phyloP scores from a whole-genome alignment of 2,329 filamentous ascomycete genomes.

The Passalora sequoiae region DNA sequence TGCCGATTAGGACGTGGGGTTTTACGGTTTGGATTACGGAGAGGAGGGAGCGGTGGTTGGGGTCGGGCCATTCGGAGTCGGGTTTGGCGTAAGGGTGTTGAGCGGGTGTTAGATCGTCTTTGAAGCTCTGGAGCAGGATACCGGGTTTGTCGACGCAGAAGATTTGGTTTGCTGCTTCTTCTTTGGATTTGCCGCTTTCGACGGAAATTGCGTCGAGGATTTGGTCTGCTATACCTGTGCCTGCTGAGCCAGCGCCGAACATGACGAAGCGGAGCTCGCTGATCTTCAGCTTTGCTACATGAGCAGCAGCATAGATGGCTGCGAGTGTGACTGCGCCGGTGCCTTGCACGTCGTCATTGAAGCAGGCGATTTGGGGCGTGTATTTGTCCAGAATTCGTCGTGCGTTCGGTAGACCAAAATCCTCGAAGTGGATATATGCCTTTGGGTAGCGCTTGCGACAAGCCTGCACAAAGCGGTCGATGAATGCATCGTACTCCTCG shows the following conservation, averaged over 20 bases:
- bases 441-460: slow-evolving; percentile 67
- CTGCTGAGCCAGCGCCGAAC: slow-evolving; percentile 77
- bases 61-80: slow-evolving; percentile 58
- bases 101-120: slow-evolving; percentile 57
- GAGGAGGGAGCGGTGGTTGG: slow-evolving; percentile 55
- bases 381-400: slow-evolving; percentile 72
- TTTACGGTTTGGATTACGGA: slow-evolving; percentile 65
- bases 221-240: slow-evolving; percentile 81
- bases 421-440: slow-evolving; percentile 82
- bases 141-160: slow-evolving; percentile 75
- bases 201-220: slow-evolving; percentile 72
- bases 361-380: slow-evolving; percentile 68
- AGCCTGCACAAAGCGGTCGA: slow-evolving; percentile 60
- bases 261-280: slow-evolving; percentile 66
- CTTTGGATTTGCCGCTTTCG: slow-evolving; percentile 59
- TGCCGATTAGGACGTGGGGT: slow-evolving; percentile 78
- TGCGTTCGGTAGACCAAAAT: slow-evolving; percentile 75
- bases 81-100: slow-evolving; percentile 64
- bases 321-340: slow-evolving; percentile 84
- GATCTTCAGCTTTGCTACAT: slow-evolving; percentile 62
- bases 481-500: slow-evolving; percentile 68
- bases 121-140: slow-evolving; percentile 57
- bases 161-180: slow-evolving; percentile 74
- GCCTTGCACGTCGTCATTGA: slow-evolving; percentile 88
- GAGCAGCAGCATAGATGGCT: slow-evolving; percentile 69